Conservation (phyloP, 176 grass and related monocot genomes). For the Aegilops speltoides region DNA sequence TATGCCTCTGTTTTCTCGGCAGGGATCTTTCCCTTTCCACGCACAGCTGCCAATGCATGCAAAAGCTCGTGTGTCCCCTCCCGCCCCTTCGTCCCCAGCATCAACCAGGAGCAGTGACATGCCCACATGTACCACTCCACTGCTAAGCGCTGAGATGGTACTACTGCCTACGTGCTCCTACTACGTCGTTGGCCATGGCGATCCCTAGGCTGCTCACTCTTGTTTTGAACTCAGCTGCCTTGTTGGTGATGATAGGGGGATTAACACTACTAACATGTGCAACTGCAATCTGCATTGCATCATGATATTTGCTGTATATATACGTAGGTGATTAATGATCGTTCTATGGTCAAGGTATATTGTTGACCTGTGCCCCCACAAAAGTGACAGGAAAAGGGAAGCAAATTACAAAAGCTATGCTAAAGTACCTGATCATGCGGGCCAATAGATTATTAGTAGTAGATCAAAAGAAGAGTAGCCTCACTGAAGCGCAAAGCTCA, state of each 20-base stretch:
- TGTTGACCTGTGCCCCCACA: neutral
- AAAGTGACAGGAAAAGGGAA: neutral
- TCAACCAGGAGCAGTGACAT: neutral
- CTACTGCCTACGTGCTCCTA: no score
- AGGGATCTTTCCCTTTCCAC: slow-evolving; percentile 29
- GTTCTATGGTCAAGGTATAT: slow-evolving; percentile 12
- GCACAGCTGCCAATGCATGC: slow-evolving; percentile 27
- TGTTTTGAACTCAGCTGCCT: neutral
- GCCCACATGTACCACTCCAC: neutral
- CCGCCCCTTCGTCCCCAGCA: neutral
- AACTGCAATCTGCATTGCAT: no score
- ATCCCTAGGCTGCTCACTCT: neutral
- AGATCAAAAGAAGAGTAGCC: neutral
- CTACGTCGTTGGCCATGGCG: neutral
- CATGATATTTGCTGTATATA: no score
- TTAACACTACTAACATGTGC: no score
- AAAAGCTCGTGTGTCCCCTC: slow-evolving; percentile 15
- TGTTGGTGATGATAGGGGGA: no score
- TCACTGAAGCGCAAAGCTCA: slow-evolving; percentile 32
- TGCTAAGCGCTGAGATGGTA: neutral
- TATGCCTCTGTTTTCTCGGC: slow-evolving; percentile 30
- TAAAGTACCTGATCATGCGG: slow-evolving; percentile 12
- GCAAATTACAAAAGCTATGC: neutral
- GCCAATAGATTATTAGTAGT: neutral
- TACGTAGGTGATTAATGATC: neutral